Percentiles rank a stretch among this genome's conserved stretches.
These are phyloP conservation scores for Colletotrichum salicis DNA, from an alignment of 2,329 filamentous ascomycete species.

Conservation along the genomic window DNA sequence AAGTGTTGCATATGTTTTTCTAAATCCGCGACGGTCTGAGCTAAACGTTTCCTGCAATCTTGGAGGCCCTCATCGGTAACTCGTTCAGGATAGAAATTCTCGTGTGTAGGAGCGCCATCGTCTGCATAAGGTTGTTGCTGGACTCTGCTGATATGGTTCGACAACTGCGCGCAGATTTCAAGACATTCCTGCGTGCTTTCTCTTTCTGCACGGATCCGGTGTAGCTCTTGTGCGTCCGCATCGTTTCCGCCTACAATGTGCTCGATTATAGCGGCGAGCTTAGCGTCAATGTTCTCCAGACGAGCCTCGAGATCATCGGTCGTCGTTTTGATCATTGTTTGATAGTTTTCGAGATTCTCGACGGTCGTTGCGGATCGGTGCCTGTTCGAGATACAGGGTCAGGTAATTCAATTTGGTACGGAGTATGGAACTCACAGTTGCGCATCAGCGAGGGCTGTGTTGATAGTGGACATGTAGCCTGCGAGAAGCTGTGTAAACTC, in stretches of 20 bases:
- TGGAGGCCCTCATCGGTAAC: conserved; percentile 4
- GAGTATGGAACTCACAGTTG: conserved; percentile 32
- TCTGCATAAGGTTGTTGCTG: not conserved
- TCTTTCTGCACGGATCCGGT: conserved; percentile 27
- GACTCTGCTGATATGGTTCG: conserved; percentile 20
- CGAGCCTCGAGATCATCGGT: conserved; percentile 9
- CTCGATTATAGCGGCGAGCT: not conserved
- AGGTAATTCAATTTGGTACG: not conserved
- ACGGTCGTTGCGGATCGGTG: not conserved
- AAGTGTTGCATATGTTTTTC: not conserved
- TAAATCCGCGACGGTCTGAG: not conserved
- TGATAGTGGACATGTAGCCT: conserved; percentile 49
- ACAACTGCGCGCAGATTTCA: not conserved
- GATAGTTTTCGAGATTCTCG: conserved; percentile 4
- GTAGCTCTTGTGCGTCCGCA: conserved; percentile 27
- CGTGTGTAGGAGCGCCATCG: not conserved
- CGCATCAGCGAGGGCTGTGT: conserved; percentile 38
- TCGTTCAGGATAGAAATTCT: not conserved
- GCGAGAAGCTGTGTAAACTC: conserved; percentile 52
- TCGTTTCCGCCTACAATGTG: not conserved
- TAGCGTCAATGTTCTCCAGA: conserved; percentile 5
- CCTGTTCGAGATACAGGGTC: not conserved
- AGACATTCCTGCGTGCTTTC: conserved; percentile 4
- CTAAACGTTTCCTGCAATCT: not conserved
- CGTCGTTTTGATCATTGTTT: conserved; percentile 1